Percentiles rank a stretch among this genome's conserved stretches.
phyloP scores from a whole-genome alignment of 768 basidiomycete genomes.

The Lactarius psammicola region DNA sequence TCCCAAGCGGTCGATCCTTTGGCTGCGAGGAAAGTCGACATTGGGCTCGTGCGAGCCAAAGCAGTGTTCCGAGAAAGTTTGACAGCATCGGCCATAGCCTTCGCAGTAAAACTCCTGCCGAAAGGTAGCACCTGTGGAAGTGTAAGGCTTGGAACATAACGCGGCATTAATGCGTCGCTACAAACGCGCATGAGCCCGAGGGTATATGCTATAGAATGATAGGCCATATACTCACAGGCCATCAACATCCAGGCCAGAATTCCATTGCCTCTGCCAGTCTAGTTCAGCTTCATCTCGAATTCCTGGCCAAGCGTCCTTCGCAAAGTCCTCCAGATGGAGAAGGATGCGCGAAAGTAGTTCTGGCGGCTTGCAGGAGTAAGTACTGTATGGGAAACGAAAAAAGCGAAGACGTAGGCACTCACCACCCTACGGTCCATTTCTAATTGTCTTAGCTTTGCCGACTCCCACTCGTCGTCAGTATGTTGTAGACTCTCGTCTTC shows the following conservation, averaged over 20 bases:
- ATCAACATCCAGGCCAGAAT: conserved; percentile 49
- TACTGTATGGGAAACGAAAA: conserved; percentile 19
- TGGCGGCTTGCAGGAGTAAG: conserved; percentile 51
- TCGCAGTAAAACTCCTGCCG: conserved; percentile 53
- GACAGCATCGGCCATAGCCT: conserved; percentile 58
- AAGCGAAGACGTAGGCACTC: conserved; percentile 35
- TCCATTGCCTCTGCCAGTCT: conserved; percentile 38
- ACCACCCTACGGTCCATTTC: conserved; percentile 64
- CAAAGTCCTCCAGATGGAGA: conserved; percentile 50
- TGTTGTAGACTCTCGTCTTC: conserved; percentile 31
- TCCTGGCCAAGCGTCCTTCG: conserved; percentile 53
- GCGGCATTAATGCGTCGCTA: conserved; percentile 44
- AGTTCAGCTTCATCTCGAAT: conserved; percentile 27
- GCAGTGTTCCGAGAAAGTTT: conserved; percentile 61
- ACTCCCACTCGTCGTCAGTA: conserved; percentile 64
- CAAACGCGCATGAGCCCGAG: neutral
- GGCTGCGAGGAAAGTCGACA: conserved; percentile 64
- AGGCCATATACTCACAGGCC: conserved; percentile 51
- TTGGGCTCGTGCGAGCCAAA: conserved; percentile 56
- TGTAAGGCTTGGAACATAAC: conserved; percentile 50
- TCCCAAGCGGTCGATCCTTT: conserved; percentile 81
- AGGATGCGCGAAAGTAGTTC: conserved; percentile 61
- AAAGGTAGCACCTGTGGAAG: conserved; percentile 53
- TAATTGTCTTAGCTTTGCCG: conserved; percentile 55
- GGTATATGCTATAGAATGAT: conserved; percentile 15